Evolutionary conservation across 2,329 filamentous ascomycete genomes (phyloP).

Genomic region (Thelonectria rubi): DNA sequence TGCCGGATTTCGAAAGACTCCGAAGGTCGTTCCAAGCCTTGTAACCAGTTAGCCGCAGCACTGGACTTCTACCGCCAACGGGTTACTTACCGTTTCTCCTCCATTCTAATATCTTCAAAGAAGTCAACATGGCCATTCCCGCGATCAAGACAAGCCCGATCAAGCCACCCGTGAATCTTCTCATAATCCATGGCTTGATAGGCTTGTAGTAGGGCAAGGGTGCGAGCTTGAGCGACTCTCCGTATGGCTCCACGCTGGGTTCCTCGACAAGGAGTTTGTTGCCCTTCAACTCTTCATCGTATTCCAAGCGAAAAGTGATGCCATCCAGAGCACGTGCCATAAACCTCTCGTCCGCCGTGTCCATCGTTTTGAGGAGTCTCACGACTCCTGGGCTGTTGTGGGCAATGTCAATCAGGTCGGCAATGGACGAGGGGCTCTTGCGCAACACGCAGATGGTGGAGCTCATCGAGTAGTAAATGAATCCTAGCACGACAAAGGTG

Average conservation of each 20-base stretch:
- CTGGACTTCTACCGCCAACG: not conserved
- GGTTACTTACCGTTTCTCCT: not conserved
- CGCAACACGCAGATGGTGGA: not conserved
- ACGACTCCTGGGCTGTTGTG: not conserved
- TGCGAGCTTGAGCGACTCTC: not conserved
- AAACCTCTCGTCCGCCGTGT: not conserved
- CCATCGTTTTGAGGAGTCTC: not conserved
- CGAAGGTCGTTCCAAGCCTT: constrained; percentile 7
- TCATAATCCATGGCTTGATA: constrained; percentile 10
- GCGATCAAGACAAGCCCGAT: not conserved
- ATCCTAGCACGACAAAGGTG: not conserved
- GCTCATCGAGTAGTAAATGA: not conserved
- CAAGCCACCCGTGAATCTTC: not conserved
- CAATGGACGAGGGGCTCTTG: constrained; percentile 1
- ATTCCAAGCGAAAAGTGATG: not conserved
- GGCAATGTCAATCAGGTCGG: not conserved
- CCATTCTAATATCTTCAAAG: constrained; percentile 8
- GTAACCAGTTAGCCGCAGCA: not conserved
- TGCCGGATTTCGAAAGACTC: constrained; percentile 8
- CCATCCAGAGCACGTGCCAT: not conserved
- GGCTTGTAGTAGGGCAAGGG: constrained; percentile 10
- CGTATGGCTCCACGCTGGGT: not conserved
- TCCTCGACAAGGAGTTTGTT: not conserved
- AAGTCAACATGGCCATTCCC: not conserved
- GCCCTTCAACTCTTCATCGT: not conserved